These are phyloP conservation scores for Ophiostoma sp. DNA, from an alignment of 2,329 filamentous ascomycete genomes.

Conservation along the genomic window DNA sequence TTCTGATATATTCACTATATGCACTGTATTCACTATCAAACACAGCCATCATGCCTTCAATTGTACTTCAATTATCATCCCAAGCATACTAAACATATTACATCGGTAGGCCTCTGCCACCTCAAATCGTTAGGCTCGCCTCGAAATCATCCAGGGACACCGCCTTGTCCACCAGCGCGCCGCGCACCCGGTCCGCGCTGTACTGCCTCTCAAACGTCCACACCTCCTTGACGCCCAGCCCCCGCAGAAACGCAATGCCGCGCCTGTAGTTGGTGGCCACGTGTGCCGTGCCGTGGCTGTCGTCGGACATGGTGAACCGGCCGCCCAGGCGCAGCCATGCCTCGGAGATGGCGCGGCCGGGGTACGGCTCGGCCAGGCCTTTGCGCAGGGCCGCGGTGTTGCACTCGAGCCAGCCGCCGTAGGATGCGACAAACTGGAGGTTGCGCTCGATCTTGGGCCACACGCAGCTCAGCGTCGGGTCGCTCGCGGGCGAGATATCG, in stretches of 20 bases:
- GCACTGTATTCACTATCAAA: background rate
- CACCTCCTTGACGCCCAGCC: slow-evolving; percentile 58
- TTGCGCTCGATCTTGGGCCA: slow-evolving; percentile 74
- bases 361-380: slow-evolving; percentile 87
- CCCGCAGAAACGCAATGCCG: slow-evolving; percentile 64
- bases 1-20: background rate
- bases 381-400: slow-evolving; percentile 86
- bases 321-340: slow-evolving; percentile 69
- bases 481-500: slow-evolving; percentile 50
- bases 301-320: slow-evolving; percentile 85
- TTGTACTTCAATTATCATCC: background rate
- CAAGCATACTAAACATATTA: background rate
- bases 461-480: slow-evolving; percentile 40
- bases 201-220: slow-evolving; percentile 48
- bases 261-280: slow-evolving; percentile 77
- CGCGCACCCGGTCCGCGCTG: slow-evolving; percentile 27
- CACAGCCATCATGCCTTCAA: background rate
- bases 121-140: background rate
- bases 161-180: slow-evolving; percentile 40
- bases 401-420: slow-evolving; percentile 81
- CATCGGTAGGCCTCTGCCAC: background rate
- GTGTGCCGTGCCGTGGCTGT: slow-evolving; percentile 85
- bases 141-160: slow-evolving; percentile 26
- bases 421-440: slow-evolving; percentile 61
- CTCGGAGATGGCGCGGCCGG: slow-evolving; percentile 69